Evolutionary conservation across 139 green algal genomes (phyloP).

Genomic region (Closterium sp.): DNA sequence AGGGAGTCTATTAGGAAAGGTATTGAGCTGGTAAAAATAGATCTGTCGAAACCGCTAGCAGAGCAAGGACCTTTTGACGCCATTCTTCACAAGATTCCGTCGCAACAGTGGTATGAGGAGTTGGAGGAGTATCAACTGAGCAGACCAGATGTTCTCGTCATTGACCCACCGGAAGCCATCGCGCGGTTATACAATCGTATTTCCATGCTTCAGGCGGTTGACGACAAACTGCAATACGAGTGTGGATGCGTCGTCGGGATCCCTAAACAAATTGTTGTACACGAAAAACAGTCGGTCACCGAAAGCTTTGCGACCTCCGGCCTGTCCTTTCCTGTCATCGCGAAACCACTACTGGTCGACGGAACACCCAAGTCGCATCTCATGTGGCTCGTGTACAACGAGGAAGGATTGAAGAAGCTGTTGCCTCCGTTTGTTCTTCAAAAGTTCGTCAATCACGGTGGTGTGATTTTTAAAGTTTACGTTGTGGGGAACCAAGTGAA

Average conservation of each 20-base stretch:
- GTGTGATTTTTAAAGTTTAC: constrained; percentile 51
- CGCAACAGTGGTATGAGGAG: constrained; percentile 17
- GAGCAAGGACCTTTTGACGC: constrained; percentile 42
- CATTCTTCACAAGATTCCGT: constrained; percentile 39
- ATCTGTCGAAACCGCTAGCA: constrained; percentile 11
- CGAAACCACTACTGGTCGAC: constrained; percentile 36
- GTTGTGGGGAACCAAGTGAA: constrained; percentile 41
- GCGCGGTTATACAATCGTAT: constrained; percentile 25
- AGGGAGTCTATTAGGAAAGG: background rate
- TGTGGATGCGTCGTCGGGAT: constrained; percentile 54
- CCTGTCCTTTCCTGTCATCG: constrained; percentile 35
- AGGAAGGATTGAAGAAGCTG: constrained; percentile 29
- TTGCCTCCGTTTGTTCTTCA: constrained; percentile 28
- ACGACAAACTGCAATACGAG: constrained; percentile 22
- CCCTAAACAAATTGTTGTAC: constrained; percentile 42
- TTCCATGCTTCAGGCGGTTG: constrained; percentile 43
- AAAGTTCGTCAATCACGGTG: constrained; percentile 52
- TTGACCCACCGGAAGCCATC: constrained; percentile 41
- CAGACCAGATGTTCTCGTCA: constrained; percentile 37
- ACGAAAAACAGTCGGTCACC: constrained; percentile 13
- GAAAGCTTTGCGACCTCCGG: constrained; percentile 8
- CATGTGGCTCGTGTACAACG: constrained; percentile 40
- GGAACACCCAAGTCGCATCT: constrained; percentile 20
- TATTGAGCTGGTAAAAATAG: constrained; percentile 16
- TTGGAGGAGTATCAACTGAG: constrained; percentile 15